These are phyloP conservation scores for Phoma herbarum DNA, from an alignment of 2,329 filamentous ascomycete species.

Conservation along the genomic window DNA sequence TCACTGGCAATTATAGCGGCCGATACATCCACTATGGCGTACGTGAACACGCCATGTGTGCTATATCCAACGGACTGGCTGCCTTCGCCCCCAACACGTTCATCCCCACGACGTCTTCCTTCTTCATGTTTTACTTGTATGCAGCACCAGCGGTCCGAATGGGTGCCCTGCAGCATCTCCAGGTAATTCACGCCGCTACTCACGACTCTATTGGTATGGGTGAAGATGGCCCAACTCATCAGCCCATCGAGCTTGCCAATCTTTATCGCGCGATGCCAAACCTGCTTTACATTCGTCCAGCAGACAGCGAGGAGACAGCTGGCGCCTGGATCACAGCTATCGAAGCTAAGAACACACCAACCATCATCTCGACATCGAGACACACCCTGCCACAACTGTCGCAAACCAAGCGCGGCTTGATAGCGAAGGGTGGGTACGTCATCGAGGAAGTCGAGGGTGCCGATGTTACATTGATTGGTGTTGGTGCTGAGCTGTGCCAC, in stretches of 20 bases:
- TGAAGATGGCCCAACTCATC: conserved; percentile 70
- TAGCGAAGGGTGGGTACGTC: conserved; percentile 58
- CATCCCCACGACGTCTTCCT: conserved; percentile 61
- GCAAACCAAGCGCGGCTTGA: conserved; percentile 53
- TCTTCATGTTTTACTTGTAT: conserved; percentile 72
- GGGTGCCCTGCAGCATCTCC: conserved; percentile 65
- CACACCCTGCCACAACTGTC: conserved; percentile 56
- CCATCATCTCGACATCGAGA: conserved; percentile 60
- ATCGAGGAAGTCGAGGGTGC: conserved; percentile 56
- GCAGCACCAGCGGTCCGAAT: conserved; percentile 68
- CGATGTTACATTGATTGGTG: conserved; percentile 60
- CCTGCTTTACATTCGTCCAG: conserved; percentile 67
- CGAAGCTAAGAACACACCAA: conserved; percentile 53
- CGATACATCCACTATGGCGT: conserved; percentile 59
- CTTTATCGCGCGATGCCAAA: conserved; percentile 72
- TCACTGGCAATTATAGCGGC: conserved; percentile 64
- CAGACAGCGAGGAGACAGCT: conserved; percentile 65
- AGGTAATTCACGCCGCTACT: conserved; percentile 67
- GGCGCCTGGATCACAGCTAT: conserved; percentile 64
- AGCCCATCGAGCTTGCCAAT: conserved; percentile 65
- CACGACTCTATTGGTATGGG: conserved; percentile 66
- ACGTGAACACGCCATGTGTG: conserved; percentile 51
- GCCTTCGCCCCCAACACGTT: conserved; percentile 58
- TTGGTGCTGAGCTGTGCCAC: conserved; percentile 61
- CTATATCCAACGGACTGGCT: conserved; percentile 63